Evolutionary conservation across 1,284 basidiomycete genomes (phyloP).

Genomic region (Trichosporon sp.): DNA sequence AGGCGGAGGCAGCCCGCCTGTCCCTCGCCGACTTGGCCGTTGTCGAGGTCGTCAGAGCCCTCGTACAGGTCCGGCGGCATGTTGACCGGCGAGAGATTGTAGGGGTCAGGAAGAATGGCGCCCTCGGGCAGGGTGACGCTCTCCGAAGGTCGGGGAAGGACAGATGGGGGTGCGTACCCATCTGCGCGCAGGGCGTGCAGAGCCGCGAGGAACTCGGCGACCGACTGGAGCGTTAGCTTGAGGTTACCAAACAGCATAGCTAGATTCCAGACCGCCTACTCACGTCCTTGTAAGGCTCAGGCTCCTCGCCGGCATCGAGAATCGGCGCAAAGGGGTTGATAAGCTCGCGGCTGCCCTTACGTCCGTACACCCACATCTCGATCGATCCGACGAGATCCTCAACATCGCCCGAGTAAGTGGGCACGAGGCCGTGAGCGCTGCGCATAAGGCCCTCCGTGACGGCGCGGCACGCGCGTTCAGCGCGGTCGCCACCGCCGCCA

Average conservation of each 20-base stretch:
- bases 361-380: slow-evolving; percentile 35
- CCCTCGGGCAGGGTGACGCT: slow-evolving; percentile 46
- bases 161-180: slow-evolving; percentile 25
- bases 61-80: slow-evolving; percentile 72
- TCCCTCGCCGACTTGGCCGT: slow-evolving; percentile 47
- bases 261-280: slow-evolving; percentile 9
- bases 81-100: slow-evolving; percentile 67
- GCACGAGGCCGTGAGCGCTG: slow-evolving; percentile 33
- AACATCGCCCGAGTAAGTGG: slow-evolving; percentile 31
- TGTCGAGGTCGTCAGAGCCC: slow-evolving; percentile 53
- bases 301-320: slow-evolving; percentile 29
- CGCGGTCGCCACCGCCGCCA: slow-evolving; percentile 76
- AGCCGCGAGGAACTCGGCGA: slow-evolving; percentile 34
- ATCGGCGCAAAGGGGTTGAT: slow-evolving; percentile 35
- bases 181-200: slow-evolving; percentile 33
- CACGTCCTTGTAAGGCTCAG: slow-evolving; percentile 31
- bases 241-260: not conserved
- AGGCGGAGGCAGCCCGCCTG: slow-evolving; percentile 57
- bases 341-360: slow-evolving; percentile 27
- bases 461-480: slow-evolving; percentile 75
- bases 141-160: slow-evolving; percentile 63
- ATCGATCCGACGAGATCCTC: slow-evolving; percentile 32
- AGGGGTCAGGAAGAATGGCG: slow-evolving; percentile 52
- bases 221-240: slow-evolving; percentile 23
- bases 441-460: slow-evolving; percentile 80